A percentile compares a stretch with the other conserved stretches of the same genome.
phyloP scores from a whole-genome alignment of 1,139 yeast species.

The Magnusiomyces fungicola region DNA sequence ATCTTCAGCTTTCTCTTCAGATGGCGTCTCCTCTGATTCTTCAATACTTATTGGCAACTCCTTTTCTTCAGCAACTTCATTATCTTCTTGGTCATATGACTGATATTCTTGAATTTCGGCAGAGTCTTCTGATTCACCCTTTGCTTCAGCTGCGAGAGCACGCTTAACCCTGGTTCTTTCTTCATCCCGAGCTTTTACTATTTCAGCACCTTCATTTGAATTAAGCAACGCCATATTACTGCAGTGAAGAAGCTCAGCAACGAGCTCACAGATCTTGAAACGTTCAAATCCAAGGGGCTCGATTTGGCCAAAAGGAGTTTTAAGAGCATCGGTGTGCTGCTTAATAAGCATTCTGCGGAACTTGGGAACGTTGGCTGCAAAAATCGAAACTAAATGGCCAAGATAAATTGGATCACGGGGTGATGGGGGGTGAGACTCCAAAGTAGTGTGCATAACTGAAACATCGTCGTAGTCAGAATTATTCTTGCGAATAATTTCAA shows the following conservation, averaged over 20 bases:
- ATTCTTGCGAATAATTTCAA: slow-evolving; percentile 90
- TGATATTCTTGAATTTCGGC: slow-evolving; percentile 6
- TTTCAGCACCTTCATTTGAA: slow-evolving; percentile 73
- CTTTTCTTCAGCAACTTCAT: slow-evolving; percentile 13
- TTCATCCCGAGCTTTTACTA: slow-evolving; percentile 68
- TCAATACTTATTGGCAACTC: not conserved
- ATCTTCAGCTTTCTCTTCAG: not conserved
- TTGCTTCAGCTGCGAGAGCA: slow-evolving; percentile 23
- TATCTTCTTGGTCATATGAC: slow-evolving; percentile 15
- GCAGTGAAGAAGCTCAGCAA: slow-evolving; percentile 92
- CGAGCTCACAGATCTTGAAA: slow-evolving; percentile 87
- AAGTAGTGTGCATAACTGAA: slow-evolving; percentile 78
- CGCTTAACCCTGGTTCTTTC: slow-evolving; percentile 47
- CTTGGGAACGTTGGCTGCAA: slow-evolving; percentile 65
- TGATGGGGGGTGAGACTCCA: slow-evolving; percentile 90
- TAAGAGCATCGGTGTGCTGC: slow-evolving; percentile 35
- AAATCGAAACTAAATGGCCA: slow-evolving; percentile 76
- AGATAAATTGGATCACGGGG: slow-evolving; percentile 92
- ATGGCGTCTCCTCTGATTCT: not conserved
- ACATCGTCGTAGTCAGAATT: slow-evolving; percentile 92
- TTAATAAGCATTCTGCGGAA: slow-evolving; percentile 51
- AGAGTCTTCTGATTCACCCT: slow-evolving; percentile 13
- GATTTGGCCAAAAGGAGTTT: slow-evolving; percentile 65
- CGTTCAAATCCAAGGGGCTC: slow-evolving; percentile 95
- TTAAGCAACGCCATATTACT: slow-evolving; percentile 92